phyloP scores from a whole-genome alignment of 108 stramenopile genomes.

The Nitzschia sp. region DNA sequence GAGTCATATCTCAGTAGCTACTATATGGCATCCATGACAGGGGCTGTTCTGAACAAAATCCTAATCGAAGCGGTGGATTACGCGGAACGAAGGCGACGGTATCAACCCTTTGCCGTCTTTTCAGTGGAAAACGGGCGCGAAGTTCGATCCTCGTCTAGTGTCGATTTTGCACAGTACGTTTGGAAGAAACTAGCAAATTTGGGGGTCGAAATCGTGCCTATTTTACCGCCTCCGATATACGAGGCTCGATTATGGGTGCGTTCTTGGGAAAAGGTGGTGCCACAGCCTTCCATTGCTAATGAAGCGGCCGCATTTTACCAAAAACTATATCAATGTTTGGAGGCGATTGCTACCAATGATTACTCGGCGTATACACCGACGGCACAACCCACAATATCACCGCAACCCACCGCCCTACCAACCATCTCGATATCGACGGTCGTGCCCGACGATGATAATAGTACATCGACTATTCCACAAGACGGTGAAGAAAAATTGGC shows the following conservation, averaged over 20 bases:
- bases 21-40: slow-evolving; percentile 83
- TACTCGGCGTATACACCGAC: slow-evolving; percentile 45
- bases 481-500: too few relatives aligned
- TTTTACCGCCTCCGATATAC: slow-evolving; percentile 62
- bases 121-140: slow-evolving; percentile 16
- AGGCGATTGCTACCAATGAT: slow-evolving; percentile 69
- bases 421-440: slow-evolving; percentile 1
- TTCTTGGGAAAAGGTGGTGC: slow-evolving; percentile 27
- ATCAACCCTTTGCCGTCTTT: slow-evolving; percentile 83
- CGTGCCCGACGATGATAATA: background rate
- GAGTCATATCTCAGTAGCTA: slow-evolving; percentile 54
- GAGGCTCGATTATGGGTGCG: slow-evolving; percentile 59
- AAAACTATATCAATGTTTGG: slow-evolving; percentile 63
- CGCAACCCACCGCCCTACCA: slow-evolving; percentile 13
- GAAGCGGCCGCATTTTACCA: slow-evolving; percentile 71
- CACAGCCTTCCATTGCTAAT: slow-evolving; percentile 19
- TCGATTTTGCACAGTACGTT: slow-evolving; percentile 71
- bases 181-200: slow-evolving; percentile 66
- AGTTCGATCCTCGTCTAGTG: slow-evolving; percentile 53
- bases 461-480: background rate
- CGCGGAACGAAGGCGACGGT: slow-evolving; percentile 47
- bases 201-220: slow-evolving; percentile 75
- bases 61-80: slow-evolving; percentile 66
- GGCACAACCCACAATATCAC: slow-evolving; percentile 21
- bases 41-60: slow-evolving; percentile 73